Base-by-base conservation (phyloP, 1,284 basidiomycete species). In the Macrocystidia cucumis region DNA sequence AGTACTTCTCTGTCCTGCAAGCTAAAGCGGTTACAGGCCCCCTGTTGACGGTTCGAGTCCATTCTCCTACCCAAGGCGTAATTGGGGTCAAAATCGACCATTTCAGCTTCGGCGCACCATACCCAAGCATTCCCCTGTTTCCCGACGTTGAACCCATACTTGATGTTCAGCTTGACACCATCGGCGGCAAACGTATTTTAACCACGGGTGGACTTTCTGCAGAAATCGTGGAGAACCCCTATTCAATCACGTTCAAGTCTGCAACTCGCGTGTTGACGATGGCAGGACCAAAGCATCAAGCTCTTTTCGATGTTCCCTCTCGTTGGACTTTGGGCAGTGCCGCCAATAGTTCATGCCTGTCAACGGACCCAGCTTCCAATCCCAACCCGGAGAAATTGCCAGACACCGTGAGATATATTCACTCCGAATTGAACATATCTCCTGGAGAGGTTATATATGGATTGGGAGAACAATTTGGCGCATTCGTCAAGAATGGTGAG, bases 381-480 rank as follows among this genome's bases (percentile, higher is more conserved):
- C 78, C 76, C 7, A 56, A 55, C 24, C 70, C 72, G 1, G 48
- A 56, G 2, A 50, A 59, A 1, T 47, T 63, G 2, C 72, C 75
- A 1, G 62, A 66, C 29, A 54, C 54, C 6, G 62, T 77, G 16
- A 60, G 72, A 26, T 85, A 78, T 54, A 67, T 81, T 40, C 67
- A 77, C 42, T 78, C 76, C 6, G 81, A 85, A 56, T 63, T 87
- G 22, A 77, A 74, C 37, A 57, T 82, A 8, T 74, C 75, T 11
- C 78, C 80, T 0, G 81, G 79, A 22, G 81, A 85, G 55, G 65
- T 76, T 18, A 65, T 85, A 9, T 85, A 85, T 51, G 81, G 82
- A 8, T 61, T 85, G 13, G 82, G 83, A 33, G 75, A 80, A 52
- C 74, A 82, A 44, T 85, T 87, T 50, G 78, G 78, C 1, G 64